Evolutionary conservation across 176 grass and related monocot genomes (phyloP).

Genomic region (Lolium perenne): DNA sequence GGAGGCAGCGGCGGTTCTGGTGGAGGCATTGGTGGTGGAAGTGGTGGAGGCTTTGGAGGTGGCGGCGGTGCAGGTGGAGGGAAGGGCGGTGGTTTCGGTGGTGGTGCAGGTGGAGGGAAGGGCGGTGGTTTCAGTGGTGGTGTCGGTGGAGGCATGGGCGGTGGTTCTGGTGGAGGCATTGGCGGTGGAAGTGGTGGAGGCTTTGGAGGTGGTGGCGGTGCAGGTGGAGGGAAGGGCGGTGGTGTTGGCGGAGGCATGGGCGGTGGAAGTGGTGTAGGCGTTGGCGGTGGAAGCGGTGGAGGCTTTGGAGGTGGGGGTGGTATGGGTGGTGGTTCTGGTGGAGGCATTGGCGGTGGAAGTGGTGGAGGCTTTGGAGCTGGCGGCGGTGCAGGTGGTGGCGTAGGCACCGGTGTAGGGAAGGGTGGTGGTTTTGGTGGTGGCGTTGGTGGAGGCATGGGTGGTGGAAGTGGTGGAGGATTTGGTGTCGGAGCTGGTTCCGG

Average conservation of each 20-base stretch:
- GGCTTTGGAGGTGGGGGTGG: slow-evolving; percentile 27
- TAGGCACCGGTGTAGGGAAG: background rate
- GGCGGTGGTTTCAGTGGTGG: slow-evolving; percentile 35
- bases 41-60: slow-evolving; percentile 23
- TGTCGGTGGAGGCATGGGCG: slow-evolving; percentile 24
- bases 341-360: background rate
- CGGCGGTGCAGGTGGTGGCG: background rate
- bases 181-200: slow-evolving; percentile 33
- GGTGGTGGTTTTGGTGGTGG: background rate
- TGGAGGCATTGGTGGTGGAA: background rate
- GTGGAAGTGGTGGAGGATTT: background rate
- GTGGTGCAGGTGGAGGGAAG: slow-evolving; percentile 1
- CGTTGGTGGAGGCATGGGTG: background rate
- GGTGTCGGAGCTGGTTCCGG: background rate
- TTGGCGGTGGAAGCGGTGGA: slow-evolving; percentile 33
- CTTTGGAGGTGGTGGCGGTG: background rate
- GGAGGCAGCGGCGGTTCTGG: background rate
- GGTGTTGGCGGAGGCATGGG: background rate
- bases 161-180: background rate
- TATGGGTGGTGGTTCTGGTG: background rate
- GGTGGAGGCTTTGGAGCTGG: slow-evolving; percentile 30
- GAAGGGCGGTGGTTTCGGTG: slow-evolving; percentile 12
- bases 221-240: slow-evolving; percentile 7
- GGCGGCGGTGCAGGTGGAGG: slow-evolving; percentile 2
- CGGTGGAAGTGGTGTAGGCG: background rate